Conservation (phyloP, 371 early-diverging fungal genomes). For the Synchytrium microbalum region DNA sequence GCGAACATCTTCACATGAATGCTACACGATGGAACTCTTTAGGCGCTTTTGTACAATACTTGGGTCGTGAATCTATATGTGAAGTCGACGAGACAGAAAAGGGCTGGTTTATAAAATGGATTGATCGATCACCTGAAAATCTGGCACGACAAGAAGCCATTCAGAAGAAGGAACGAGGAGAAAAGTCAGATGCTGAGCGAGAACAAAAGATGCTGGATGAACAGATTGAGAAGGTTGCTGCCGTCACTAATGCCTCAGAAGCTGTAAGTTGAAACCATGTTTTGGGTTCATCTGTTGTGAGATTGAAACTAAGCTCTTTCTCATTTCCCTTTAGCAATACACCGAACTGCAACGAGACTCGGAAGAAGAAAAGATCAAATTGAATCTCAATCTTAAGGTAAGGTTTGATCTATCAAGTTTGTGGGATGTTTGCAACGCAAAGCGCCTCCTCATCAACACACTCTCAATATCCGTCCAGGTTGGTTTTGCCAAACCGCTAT, state of each 20-base stretch:
- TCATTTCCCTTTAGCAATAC: constrained; percentile 16
- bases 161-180: constrained; percentile 68
- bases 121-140: constrained; percentile 84
- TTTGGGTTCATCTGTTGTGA: not conserved
- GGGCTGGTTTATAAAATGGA: constrained; percentile 86
- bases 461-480: too few species aligned
- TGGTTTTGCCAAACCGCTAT: constrained; percentile 9
- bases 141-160: constrained; percentile 63
- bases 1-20: constrained; percentile 93
- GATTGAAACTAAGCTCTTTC: not conserved
- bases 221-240: constrained; percentile 70
- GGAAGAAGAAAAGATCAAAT: constrained; percentile 54
- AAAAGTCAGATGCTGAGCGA: constrained; percentile 77
- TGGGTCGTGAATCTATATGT: constrained; percentile 77
- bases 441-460: too few species aligned
- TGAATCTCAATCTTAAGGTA: constrained; percentile 38
- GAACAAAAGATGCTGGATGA: constrained; percentile 65
- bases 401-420: too few species aligned
- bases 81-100: constrained; percentile 84
- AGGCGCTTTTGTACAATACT: constrained; percentile 71
- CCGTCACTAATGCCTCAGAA: constrained; percentile 8
- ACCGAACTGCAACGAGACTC: constrained; percentile 62
- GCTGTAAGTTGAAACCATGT: constrained; percentile 2
- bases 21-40: constrained; percentile 86
- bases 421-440: too few species aligned